Evolutionary conservation across 2,329 filamentous ascomycete genomes (phyloP), one percentile per base, ranked within the genome.

Genomic region (Ascochyta lentis): DNA sequence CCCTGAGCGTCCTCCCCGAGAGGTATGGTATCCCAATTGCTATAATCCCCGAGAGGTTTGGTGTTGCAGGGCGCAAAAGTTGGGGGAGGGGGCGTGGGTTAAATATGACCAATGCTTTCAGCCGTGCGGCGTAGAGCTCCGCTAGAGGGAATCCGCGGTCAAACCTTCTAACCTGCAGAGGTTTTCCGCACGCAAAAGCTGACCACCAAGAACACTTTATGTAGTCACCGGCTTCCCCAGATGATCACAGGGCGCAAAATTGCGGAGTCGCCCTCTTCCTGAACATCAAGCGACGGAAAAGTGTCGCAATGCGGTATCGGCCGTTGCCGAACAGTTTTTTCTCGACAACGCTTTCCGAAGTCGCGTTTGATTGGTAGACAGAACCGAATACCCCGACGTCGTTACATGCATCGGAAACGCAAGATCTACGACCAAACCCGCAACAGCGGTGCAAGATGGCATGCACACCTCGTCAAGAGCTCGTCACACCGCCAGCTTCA

Each of bases 251-350:
- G 44, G 49, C 49, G 49, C 16, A n/a, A 6, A 40, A 19, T 13
- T 23, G 53, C 35, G 41, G 46, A 42, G 35, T n/a, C 13, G 40
- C 40, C 52, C 45, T 24, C 34, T 39, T 37, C 22, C 29, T 27
- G 31, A 19, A 13, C 33, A 37, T 13, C 31, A 51, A 41, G 55
- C 49, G 54, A 58, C 58, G 62, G 56, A 41, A 56, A 58, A 46
- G 42, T 51, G 29, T 26, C 49, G 53, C 22, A 39, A 58, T 58
- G 54, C 62, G 65, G 65, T 59, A 53, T 65, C 65, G 65, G 58
- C 63, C 63, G 60, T 43, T 58, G 39, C 60, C 58, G 56, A 55
- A 10, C 46, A 50, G 46, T 35, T 44, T 51, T 43, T 53, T 54
- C 23, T 43, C 35, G 22, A 55, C 22, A 26, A 40, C 27, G 31